Percentiles rank a stretch among this genome's conserved stretches.
These are phyloP conservation scores for Schizonepeta tenuifolia DNA, from an alignment of 257 asterid genomes.

Conservation along the genomic window DNA sequence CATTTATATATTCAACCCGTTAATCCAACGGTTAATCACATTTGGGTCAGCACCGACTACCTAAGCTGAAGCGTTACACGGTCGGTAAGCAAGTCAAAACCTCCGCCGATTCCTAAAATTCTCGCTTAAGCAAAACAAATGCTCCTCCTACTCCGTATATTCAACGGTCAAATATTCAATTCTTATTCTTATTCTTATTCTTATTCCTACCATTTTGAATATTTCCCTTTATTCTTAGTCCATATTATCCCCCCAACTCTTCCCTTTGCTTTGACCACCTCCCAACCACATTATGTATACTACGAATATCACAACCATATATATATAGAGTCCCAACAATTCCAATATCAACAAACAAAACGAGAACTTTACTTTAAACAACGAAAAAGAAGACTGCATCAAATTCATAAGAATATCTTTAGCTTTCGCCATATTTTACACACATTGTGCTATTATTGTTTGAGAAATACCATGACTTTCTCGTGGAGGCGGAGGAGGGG, in stretches of 20 bases:
- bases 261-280: too few species aligned
- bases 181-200: conserved; percentile 24
- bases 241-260: conserved; percentile 25
- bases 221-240: conserved; percentile 22
- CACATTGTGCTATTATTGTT: background rate
- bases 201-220: conserved; percentile 45
- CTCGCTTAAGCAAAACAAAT: background rate
- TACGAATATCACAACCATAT: too few species aligned
- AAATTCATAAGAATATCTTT: background rate
- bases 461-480: conserved; percentile 41
- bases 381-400: conserved; percentile 4
- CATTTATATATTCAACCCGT: background rate
- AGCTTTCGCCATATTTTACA: background rate
- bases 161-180: conserved; percentile 44
- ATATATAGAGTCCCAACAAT: conserved; percentile 5
- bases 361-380: background rate
- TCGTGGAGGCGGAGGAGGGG: conserved; percentile 50
- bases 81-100: conserved; percentile 38
- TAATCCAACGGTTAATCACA: background rate
- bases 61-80: conserved; percentile 31
- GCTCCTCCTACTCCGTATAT: too few species aligned
- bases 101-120: conserved; percentile 20
- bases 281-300: too few species aligned
- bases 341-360: conserved; percentile 3
- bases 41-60: conserved; percentile 35